Base-by-base conservation (phyloP, 2,329 filamentous ascomycete species). In the Hypoxylon sp. region DNA sequence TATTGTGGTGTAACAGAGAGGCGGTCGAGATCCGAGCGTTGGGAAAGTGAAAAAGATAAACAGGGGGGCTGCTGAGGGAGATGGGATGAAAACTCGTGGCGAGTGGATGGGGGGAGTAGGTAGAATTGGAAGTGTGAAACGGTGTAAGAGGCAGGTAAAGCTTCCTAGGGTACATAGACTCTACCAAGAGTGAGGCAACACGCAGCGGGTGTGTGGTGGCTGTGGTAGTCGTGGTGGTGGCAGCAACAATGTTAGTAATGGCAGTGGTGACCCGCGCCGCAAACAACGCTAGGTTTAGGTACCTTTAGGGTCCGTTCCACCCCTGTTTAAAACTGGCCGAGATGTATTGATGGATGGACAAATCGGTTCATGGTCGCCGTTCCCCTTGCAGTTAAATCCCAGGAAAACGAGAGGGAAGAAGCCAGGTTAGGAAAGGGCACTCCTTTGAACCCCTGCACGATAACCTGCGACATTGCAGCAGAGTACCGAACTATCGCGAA, bases 261-360 rank as follows among this genome's bases (percentile, higher is more conserved):
- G 25, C 52, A 30, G 48, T 17, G 43, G 51, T 46, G 23, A 36
- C 28, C 46, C 17, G 56, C 43, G 28, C 19, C 38, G 46, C 46
- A 28, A 41, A 25, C 14, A 49, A 34, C 19, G 17, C 58, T 56
- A 32, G 19, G 49, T 57, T 57, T 34, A 17, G 58, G 38, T 62
- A 64, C 46, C 58, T 62, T 62, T 57, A 64, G 53, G 51, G 68
- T 71, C 66, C 66, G 66, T 71, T 69, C 68, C 66, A 71, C 58
- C 68, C 68, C 58, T 71, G 66, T 58, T 56, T 50, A 36, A 43
- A 56, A 61, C 52, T 65, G 52, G 51, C 65, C 65, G 63, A 63
- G 65, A 65, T 60, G 45, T 55, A 19, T 48, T 60, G 45, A n/a
- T n/a, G n/a, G n/a, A n/a, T n/a, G n/a, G n/a, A n/a, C n/a, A 9